phyloP scores from a whole-genome alignment of 78 protist genomes.

The Dictyostelium capitatum region DNA sequence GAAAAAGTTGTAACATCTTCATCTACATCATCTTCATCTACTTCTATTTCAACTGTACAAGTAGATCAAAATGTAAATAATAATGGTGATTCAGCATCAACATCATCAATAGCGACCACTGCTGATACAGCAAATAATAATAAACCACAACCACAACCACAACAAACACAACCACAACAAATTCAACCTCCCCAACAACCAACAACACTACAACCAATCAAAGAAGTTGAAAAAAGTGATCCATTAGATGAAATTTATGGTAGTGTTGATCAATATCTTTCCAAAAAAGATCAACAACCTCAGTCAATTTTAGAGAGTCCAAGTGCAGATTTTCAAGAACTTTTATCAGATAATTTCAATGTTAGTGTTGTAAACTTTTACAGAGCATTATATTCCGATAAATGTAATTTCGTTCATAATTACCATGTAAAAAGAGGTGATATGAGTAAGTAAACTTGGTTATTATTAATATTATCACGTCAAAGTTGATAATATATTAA shows the following conservation, averaged over 20 bases:
- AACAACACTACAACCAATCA: background rate
- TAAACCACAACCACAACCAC: background rate
- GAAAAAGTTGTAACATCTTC: background rate
- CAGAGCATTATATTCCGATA: constrained; percentile 62
- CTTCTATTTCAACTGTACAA: background rate
- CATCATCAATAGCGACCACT: background rate
- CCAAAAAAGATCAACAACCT: constrained; percentile 19
- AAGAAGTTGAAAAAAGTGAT: constrained; percentile 32
- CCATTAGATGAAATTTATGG: constrained; percentile 76
- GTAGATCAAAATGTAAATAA: too few relatives aligned
- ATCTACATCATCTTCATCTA: background rate
- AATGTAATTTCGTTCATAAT: constrained; percentile 56
- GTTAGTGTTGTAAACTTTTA: constrained; percentile 57
- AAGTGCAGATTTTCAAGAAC: constrained; percentile 63
- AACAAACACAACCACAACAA: background rate
- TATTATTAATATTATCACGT: too few relatives aligned
- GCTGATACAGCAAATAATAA: too few relatives aligned
- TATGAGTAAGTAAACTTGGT: background rate
- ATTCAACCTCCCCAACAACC: background rate
- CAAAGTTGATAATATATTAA: background rate
- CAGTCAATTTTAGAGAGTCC: constrained; percentile 68
- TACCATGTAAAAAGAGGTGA: constrained; percentile 76
- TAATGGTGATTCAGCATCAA: background rate
- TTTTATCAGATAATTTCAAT: constrained; percentile 59
- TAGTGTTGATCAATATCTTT: constrained; percentile 34